Percentiles rank a stretch among this genome's conserved stretches.
phyloP scores from a whole-genome alignment of 345 rosid genomes.

The Isatis tinctoria region DNA sequence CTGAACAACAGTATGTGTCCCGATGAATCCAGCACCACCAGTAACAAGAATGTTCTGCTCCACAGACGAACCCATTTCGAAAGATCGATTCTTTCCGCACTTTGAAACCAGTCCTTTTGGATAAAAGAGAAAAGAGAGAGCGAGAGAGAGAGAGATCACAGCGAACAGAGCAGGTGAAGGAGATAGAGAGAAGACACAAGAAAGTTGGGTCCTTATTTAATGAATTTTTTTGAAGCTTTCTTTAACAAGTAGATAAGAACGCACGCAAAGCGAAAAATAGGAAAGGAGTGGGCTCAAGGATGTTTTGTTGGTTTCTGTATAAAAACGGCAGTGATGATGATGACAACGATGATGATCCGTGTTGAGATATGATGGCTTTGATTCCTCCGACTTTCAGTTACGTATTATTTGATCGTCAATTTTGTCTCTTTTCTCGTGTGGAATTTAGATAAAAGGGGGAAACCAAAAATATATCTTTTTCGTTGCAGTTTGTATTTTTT shows the following conservation, averaged over 20 bases:
- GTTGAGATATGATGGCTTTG: neutral
- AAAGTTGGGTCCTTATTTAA: slow-evolving; percentile 17
- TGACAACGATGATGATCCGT: slow-evolving; percentile 17
- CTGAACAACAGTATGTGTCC: slow-evolving; percentile 83
- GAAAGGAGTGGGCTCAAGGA: slow-evolving; percentile 20
- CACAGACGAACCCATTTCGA: slow-evolving; percentile 35
- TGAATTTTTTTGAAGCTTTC: neutral
- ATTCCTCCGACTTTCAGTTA: slow-evolving; percentile 6
- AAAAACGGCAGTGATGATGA: slow-evolving; percentile 15
- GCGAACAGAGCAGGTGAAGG: slow-evolving; percentile 35
- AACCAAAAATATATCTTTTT: neutral
- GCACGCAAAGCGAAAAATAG: slow-evolving; percentile 28
- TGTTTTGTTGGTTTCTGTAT: slow-evolving; percentile 26
- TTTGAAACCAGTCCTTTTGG: neutral
- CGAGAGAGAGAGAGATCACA: slow-evolving; percentile 8
- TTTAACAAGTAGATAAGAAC: slow-evolving; percentile 26
- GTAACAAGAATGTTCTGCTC: slow-evolving; percentile 74
- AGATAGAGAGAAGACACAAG: neutral
- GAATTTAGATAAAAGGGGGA: neutral
- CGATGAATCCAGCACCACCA: slow-evolving; percentile 96
- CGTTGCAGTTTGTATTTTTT: neutral
- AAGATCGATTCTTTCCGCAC: slow-evolving; percentile 18
- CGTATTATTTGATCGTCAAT: neutral
- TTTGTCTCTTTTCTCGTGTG: neutral
- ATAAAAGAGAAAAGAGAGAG: neutral